Evolutionary conservation across 2,329 filamentous ascomycete species (phyloP).

Genomic region (Trichoderma aggressivum): DNA sequence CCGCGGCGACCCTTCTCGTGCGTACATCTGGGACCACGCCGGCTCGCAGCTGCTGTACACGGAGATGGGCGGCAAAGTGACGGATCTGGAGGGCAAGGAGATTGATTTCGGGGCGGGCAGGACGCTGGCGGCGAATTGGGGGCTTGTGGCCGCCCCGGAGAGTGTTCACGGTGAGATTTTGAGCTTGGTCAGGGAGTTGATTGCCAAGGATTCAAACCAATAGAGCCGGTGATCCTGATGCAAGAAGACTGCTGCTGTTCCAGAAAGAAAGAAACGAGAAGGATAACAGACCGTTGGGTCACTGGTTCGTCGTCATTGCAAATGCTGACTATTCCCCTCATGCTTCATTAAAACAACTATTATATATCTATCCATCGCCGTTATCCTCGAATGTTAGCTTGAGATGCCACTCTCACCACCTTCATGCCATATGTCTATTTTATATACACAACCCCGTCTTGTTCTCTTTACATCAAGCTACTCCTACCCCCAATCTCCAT

Average conservation of each 20-base stretch:
- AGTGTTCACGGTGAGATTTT: conserved; percentile 42
- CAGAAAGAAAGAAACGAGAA: not conserved
- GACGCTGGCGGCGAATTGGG: conserved; percentile 33
- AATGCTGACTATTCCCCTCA: not conserved
- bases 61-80: conserved; percentile 52
- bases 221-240: not conserved
- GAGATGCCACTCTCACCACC: not conserved
- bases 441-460: not conserved
- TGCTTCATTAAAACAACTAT: conserved; percentile 2
- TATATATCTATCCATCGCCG: not conserved
- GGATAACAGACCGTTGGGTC: not conserved
- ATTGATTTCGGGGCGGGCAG: conserved; percentile 38
- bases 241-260: not conserved
- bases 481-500: conserved; percentile 90
- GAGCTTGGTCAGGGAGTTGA: conserved; percentile 23
- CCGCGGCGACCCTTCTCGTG: conserved; percentile 20
- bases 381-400: not conserved
- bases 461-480: conserved; percentile 72
- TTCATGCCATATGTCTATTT: not conserved
- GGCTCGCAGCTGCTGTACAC: conserved; percentile 56
- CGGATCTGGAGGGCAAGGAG: conserved; percentile 41
- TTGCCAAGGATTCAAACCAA: not conserved
- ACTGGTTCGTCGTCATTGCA: not conserved
- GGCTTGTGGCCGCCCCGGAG: conserved; percentile 44
- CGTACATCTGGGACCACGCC: conserved; percentile 52